Evolutionary conservation across 2,329 filamentous ascomycete genomes (phyloP), one percentile per base, ranked within the genome.

Genomic region (Aspergillus sp.): DNA sequence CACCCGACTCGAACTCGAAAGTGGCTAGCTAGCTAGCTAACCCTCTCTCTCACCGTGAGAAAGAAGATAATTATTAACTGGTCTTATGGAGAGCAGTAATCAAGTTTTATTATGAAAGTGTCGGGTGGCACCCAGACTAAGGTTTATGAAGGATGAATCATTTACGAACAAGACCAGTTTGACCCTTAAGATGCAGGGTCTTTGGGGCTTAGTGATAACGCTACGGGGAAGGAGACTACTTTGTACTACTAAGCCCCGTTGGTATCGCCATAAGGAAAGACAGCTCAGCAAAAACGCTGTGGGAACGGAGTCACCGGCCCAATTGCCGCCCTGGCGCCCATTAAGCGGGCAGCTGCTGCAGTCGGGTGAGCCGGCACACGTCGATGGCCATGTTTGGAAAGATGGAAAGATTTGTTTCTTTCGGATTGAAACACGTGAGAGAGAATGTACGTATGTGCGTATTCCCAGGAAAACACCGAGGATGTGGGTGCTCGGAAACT

Each of bases 301-400:
- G 15, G 23, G 44, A 17, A 27, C 47, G 47, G 47, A 27, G 47
- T 50, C 8, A 27, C 25, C 47, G 15, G 25, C 17, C 23, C n/a
- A 50, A 30, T 32, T 50, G 47, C 47, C 47, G 47, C 25, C 25
- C 25, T 17, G 10, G 10, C 19, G 41, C 15, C 41, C 6, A 27
- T 32, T 49, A 50, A 15, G 23, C 8, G 25, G 47, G 27, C 47
- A 17, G 11, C 25, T 49, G 23, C 47, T 17, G 47, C 47, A 41
- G 41, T 55, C 53, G 53, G 53, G 39, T 55, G 53, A 30, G 42
- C 53, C 53, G 53, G 53, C 53, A 55, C 42, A 36, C 42, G 53
- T 55, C 53, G 53, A 55, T 55, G 53, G 41, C 32, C 10, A 36
- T 36, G 11, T 36, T 36, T 36, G 53, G 25, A 19, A 19, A 44